Evolutionary conservation across 2,329 filamentous ascomycete genomes (phyloP), one percentile per base, ranked within the genome.

Genomic region (Pseudocercospora macadamiae): DNA sequence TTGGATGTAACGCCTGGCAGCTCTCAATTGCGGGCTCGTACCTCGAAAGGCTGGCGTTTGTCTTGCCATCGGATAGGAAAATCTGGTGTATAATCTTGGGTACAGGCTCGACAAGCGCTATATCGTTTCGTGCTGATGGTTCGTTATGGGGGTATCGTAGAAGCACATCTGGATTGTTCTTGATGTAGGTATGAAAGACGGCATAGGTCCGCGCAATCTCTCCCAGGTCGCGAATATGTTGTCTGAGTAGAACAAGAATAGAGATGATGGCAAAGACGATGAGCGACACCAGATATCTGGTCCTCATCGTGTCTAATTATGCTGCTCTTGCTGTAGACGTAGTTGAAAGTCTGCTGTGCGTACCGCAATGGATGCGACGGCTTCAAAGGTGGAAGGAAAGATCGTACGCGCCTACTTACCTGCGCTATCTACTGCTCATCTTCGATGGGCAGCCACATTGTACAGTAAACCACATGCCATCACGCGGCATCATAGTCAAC

Each of bases 1-100:
- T 55, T 34, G 64, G 63, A 55, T 71, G 67, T 4, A 67, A 36
- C 2, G 12, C 19, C 23, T 60, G 52, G 63, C 68, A 71, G 45
- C 65, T 68, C 16, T 53, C 34, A 5, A 65, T 62, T 4, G 63
- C 64, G 10, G 63, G 28, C 14, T 45, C 55, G 45, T 69, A 69
- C 23, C 66, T 64, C 16, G 49, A 32, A 5, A 68, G 30, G 12
- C 53, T 61, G 9, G 58, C 47, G 51, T 66, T 63, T 3, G 58
- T 28, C 10, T 54, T 55, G 1, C 66, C 62, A 19, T 68, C 56
- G 2, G 62, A 54, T 7, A 70, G 62, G 45, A 59, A 66, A 16
- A 70, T 70, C 32, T 67, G 68, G 47, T 70, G 68, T 12, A 70
- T 66, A 26, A 69, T 67, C 26, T 59, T 65, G 4, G 68, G 66